Conservation (phyloP, 108 stramenopile species). For the Cylindrotheca fusiformis region DNA sequence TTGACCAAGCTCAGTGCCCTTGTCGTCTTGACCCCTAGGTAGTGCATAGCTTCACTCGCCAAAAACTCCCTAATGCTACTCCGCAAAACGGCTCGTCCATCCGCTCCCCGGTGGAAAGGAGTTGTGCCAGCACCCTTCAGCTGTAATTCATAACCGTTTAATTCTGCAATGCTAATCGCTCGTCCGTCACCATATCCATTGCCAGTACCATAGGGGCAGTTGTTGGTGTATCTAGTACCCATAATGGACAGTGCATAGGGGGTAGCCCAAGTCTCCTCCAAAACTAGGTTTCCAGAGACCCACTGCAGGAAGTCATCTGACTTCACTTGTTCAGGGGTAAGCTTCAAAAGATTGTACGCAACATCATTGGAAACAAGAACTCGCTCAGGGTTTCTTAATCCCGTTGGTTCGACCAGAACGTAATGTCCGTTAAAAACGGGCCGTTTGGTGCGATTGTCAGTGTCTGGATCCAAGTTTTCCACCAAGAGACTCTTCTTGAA, state of each 20-base stretch:
- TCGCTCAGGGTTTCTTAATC: slow-evolving; percentile 56
- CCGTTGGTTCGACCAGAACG: slow-evolving; percentile 64
- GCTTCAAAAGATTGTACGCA: slow-evolving; percentile 38
- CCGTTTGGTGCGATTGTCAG: slow-evolving; percentile 44
- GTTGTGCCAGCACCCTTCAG: slow-evolving; percentile 95
- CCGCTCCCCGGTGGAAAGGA: slow-evolving; percentile 93
- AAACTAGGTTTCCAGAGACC: slow-evolving; percentile 63
- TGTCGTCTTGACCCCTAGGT: slow-evolving; percentile 86
- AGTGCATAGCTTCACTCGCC: slow-evolving; percentile 95
- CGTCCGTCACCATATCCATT: slow-evolving; percentile 90
- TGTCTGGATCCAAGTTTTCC: slow-evolving; percentile 18
- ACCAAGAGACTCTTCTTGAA: slow-evolving; percentile 20
- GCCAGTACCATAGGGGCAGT: slow-evolving; percentile 85
- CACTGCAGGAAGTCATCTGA: slow-evolving; percentile 63
- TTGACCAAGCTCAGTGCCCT: slow-evolving; percentile 78
- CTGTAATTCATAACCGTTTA: slow-evolving; percentile 86
- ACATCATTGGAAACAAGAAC: slow-evolving; percentile 54
- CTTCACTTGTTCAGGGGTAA: slow-evolving; percentile 36
- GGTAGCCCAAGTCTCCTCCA: slow-evolving; percentile 73
- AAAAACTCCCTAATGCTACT: slow-evolving; percentile 94
- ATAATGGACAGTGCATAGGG: slow-evolving; percentile 87
- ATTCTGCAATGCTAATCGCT: slow-evolving; percentile 78
- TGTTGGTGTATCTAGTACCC: slow-evolving; percentile 69
- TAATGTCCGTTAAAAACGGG: slow-evolving; percentile 84
- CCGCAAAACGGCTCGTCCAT: slow-evolving; percentile 93